These are phyloP conservation scores for Logfia minima DNA, from an alignment of 129 eudicot species.

Conservation along the genomic window DNA sequence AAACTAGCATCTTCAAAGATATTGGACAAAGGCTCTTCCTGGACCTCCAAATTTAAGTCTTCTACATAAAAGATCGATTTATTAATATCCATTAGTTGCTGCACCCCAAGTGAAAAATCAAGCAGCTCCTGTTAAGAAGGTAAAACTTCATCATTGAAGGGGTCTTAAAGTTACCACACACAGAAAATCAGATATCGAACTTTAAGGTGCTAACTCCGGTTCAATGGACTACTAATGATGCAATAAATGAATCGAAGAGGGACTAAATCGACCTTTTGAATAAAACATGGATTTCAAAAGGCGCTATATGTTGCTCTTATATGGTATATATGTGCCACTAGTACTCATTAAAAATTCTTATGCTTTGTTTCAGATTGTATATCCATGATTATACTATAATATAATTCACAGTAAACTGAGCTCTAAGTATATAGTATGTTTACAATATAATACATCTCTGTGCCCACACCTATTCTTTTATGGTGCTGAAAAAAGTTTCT, in stretches of 20 bases:
- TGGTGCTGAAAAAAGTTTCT: too few relatives aligned
- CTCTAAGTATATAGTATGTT: background rate
- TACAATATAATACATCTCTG: background rate
- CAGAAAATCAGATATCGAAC: background rate
- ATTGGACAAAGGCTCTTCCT: slow-evolving; percentile 38
- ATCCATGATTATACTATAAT: background rate
- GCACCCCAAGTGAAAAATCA: slow-evolving; percentile 40
- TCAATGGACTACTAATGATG: slow-evolving; percentile 13
- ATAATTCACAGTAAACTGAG: background rate
- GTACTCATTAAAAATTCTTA: background rate
- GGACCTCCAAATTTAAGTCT: slow-evolving; percentile 40
- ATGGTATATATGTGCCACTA: slow-evolving; percentile 15
- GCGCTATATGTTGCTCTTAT: background rate
- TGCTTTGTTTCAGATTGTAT: background rate
- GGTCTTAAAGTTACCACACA: slow-evolving; percentile 10
- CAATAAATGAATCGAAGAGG: slow-evolving; percentile 4
- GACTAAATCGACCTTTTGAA: background rate
- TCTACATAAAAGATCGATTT: slow-evolving; percentile 54
- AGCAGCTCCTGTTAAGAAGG: slow-evolving; percentile 53
- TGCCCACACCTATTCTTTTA: too few relatives aligned
- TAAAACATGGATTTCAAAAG: background rate
- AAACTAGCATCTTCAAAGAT: slow-evolving; percentile 44
- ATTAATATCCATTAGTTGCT: slow-evolving; percentile 44
- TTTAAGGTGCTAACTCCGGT: slow-evolving; percentile 14
- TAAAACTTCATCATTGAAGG: slow-evolving; percentile 9